A percentile compares a stretch with the other conserved stretches of the same genome.
phyloP scores from a whole-genome alignment of 495 filamentous ascomycete genomes.

The Sabuloglossum arenarium region DNA sequence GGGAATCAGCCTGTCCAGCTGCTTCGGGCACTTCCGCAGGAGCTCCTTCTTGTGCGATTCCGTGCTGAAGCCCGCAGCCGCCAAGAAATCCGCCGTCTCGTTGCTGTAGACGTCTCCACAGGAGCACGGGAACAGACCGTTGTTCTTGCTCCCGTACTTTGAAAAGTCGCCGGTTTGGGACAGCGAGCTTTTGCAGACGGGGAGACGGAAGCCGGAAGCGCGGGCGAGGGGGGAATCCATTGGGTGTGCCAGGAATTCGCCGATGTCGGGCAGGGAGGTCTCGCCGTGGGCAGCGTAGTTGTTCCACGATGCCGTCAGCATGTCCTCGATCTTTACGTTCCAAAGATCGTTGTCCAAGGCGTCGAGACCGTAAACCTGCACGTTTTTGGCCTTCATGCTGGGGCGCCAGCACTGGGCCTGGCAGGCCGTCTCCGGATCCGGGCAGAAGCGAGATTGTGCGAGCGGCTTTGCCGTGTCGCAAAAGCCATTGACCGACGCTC shows the following conservation, averaged over 20 bases:
- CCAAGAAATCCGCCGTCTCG: not conserved
- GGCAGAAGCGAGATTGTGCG: not conserved
- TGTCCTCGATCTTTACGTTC: not conserved
- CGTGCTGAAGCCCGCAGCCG: not conserved
- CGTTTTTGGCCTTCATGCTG: not conserved
- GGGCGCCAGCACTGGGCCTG: not conserved
- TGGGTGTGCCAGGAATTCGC: not conserved
- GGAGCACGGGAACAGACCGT: not conserved
- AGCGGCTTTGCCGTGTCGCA: not conserved
- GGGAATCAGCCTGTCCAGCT: not conserved
- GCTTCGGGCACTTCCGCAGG: not conserved
- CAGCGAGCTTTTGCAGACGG: not conserved
- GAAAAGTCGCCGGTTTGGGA: not conserved
- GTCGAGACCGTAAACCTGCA: not conserved
- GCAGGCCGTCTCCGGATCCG: not conserved
- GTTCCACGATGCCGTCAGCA: not conserved
- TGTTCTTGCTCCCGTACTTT: not conserved
- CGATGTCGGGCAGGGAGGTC: not conserved
- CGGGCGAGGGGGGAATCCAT: not conserved
- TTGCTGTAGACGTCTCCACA: not conserved
- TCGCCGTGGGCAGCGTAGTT: not conserved
- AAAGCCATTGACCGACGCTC: not conserved
- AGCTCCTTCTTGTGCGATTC: not conserved
- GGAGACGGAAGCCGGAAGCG: not conserved
- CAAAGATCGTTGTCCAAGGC: not conserved